Percentiles rank a stretch among this genome's conserved stretches.
phyloP scores from a whole-genome alignment of 2,329 filamentous ascomycete species.

The Diaporthe longicolla region DNA sequence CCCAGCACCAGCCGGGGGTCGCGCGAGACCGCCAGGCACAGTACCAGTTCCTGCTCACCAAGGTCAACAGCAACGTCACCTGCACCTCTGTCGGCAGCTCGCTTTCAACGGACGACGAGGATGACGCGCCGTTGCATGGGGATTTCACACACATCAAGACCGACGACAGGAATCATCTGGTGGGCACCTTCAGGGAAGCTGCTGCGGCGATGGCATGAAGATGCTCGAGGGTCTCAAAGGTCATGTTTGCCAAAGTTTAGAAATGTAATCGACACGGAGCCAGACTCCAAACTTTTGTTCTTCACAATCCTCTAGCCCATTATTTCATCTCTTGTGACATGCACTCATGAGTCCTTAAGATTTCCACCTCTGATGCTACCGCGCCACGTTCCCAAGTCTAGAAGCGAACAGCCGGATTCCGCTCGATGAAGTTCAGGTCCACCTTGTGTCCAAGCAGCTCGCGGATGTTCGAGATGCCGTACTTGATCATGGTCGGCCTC shows the following conservation, averaged over 20 bases:
- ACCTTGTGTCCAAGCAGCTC: slow-evolving; percentile 96
- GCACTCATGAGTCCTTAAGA: background rate
- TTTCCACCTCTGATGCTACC: slow-evolving; percentile 12
- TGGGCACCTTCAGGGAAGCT: slow-evolving; percentile 73
- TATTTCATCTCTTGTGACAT: background rate
- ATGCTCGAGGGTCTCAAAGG: background rate
- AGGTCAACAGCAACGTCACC: slow-evolving; percentile 63
- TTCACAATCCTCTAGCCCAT: slow-evolving; percentile 15
- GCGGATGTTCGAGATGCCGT: slow-evolving; percentile 88
- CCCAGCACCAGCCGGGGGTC: slow-evolving; percentile 62
- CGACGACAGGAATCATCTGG: slow-evolving; percentile 60
- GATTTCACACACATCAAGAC: slow-evolving; percentile 56
- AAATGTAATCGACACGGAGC: slow-evolving; percentile 32
- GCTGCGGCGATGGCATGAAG: slow-evolving; percentile 64
- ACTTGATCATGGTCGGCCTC: slow-evolving; percentile 98
- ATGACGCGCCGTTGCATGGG: slow-evolving; percentile 60
- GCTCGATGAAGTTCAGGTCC: slow-evolving; percentile 39
- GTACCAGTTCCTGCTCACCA: slow-evolving; percentile 74
- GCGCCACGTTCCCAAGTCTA: slow-evolving; percentile 29
- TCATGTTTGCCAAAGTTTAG: slow-evolving; percentile 11
- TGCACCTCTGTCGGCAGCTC: slow-evolving; percentile 50
- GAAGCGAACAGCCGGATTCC: slow-evolving; percentile 38
- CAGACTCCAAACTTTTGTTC: slow-evolving; percentile 27
- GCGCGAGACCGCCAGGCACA: slow-evolving; percentile 69
- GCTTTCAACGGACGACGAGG: slow-evolving; percentile 59